Conservation (phyloP, 176 grass and related monocot species). For the Areca catechu region DNA sequence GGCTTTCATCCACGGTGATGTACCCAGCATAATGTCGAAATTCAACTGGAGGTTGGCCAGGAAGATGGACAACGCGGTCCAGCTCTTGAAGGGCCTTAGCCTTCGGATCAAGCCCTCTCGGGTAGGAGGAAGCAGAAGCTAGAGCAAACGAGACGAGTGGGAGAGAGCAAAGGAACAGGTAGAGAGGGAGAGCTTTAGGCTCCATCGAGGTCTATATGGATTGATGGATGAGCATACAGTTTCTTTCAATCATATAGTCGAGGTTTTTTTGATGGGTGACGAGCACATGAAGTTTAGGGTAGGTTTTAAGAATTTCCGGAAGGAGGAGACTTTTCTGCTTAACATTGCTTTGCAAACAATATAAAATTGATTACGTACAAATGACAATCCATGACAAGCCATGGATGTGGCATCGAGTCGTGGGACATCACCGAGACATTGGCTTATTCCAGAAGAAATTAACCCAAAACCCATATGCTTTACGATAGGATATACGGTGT, state of each 20-base stretch:
- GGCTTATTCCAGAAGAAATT: too few species aligned
- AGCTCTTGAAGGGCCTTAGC: background rate
- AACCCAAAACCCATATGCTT: too few species aligned
- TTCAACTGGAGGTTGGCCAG: background rate
- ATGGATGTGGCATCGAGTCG: too few species aligned
- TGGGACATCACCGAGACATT: too few species aligned
- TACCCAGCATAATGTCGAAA: constrained; percentile 5
- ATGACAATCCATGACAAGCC: too few species aligned
- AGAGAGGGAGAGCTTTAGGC: background rate
- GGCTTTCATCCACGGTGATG: background rate
- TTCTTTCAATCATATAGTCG: background rate
- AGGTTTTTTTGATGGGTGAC: background rate
- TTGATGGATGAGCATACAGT: background rate
- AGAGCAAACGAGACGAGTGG: background rate
- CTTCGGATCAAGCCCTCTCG: too few species aligned
- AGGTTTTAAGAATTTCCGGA: background rate
- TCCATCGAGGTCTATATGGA: background rate
- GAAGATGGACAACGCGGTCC: background rate
- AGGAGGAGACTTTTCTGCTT: background rate
- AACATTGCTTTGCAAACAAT: too few species aligned
- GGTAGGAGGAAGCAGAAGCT: background rate
- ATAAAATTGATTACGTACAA: too few species aligned
- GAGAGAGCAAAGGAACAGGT: background rate
- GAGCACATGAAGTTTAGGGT: background rate
- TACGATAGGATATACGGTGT: too few species aligned